Evolutionary conservation across 805 yeast genomes (phyloP), one percentile per base, ranked within the genome.

Genomic region (Cyberlindnera misumaiensis): DNA sequence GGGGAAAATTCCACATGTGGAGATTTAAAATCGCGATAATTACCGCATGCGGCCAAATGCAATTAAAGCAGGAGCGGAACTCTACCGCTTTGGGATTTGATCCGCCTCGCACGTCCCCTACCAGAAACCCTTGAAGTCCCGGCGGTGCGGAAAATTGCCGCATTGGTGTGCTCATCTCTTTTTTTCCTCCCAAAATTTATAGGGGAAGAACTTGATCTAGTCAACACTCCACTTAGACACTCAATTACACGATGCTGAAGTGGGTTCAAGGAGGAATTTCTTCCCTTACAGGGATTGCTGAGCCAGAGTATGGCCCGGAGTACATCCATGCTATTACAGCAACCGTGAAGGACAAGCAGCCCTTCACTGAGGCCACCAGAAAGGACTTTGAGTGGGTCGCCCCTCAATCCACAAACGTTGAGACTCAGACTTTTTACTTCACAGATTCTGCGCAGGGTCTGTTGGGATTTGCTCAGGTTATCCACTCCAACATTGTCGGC

Each of bases 261-360:
- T 83, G 88, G 88, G 83, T 83, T 43, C 89, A 83, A 67, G 81
- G 87, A 45, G 75, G 88, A 49, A 70, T 84, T 38, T 85, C 97
- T n/a, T 93, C 94, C 5, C 93, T 88, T 33, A 90, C 97, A 5
- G 98, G 98, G 39, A 77, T 95, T 11, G 96, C 96, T 2, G 98
- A 93, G 62, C 98, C 98, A 18, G 95, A 83, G 57, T 93, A 93
- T 55, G 98, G 98, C 38, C 73, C 82, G 30, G 96, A 83, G 36
- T 94, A 95, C 30, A 85, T 93, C 49, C 90, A 83, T 54, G 75
- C 97, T n/a, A 77, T 89, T 41, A 75, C 83, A 30, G 75, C 74
- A 28, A 59, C 76, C 32, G 76, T 81, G 33, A 66, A 64, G 30
- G 74, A 66, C 25, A 68, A 70, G 29, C 77, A 79, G 48, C 73